Percentiles rank a stretch among this genome's conserved stretches.
Conservation (phyloP, 495 filamentous ascomycete genomes). For the Trichoderma parareesei region DNA sequence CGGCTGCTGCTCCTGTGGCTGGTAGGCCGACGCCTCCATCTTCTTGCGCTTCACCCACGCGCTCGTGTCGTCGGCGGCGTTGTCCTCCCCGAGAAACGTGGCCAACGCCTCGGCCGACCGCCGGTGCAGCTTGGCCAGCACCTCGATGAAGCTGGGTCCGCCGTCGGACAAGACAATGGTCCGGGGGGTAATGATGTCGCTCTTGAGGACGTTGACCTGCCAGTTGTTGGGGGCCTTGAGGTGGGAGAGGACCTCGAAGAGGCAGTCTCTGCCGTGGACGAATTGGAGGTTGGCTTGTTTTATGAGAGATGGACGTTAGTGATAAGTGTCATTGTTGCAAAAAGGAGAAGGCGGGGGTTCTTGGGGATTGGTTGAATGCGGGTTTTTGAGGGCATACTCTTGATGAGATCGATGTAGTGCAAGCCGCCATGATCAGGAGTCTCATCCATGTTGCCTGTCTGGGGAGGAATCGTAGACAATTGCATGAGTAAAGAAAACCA, state of each 20-base stretch:
- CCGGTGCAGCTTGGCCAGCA: not conserved
- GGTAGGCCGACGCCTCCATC: not conserved
- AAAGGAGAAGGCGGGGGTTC: no score
- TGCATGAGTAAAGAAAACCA: not conserved
- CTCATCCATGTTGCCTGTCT: not conserved
- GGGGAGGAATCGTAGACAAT: not conserved
- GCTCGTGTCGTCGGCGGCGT: not conserved
- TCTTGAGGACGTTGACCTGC: slow-evolving; percentile 11
- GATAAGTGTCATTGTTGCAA: no score
- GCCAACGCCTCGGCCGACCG: not conserved
- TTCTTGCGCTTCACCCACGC: not conserved
- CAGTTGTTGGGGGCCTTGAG: slow-evolving; percentile 18
- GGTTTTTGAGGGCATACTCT: not conserved
- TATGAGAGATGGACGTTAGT: no score
- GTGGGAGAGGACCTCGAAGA: not conserved
- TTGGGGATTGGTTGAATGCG: no score
- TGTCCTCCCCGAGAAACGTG: not conserved
- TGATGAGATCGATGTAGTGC: not conserved
- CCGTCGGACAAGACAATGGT: not conserved
- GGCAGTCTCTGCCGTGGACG: not conserved
- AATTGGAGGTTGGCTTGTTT: not conserved
- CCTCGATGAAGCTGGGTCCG: not conserved
- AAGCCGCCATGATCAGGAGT: not conserved
- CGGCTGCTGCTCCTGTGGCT: no score
- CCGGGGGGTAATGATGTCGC: no score